Conservation (phyloP, 2,329 filamentous ascomycete species). For the Fusarium zealandicum region DNA sequence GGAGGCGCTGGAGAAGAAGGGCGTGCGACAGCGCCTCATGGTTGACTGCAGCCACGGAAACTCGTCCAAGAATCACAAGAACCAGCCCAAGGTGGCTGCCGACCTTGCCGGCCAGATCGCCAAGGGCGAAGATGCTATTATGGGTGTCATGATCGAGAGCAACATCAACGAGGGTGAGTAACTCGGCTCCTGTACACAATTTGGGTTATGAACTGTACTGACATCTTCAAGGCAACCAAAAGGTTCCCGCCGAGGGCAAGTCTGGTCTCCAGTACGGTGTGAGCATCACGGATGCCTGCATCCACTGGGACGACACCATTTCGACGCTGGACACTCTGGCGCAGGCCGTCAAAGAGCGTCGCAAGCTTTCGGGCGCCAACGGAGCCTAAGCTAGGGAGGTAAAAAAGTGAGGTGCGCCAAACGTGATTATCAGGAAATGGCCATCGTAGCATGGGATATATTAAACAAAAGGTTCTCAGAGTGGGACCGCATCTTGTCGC, state of each 20-base stretch:
- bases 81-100: slow-evolving; percentile 92
- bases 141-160: slow-evolving; percentile 99
- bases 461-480: slow-evolving; percentile 5
- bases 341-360: slow-evolving; percentile 74
- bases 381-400: slow-evolving; percentile 14
- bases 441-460: not conserved
- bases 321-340: slow-evolving; percentile 79
- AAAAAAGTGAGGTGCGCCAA: not conserved
- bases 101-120: slow-evolving; percentile 84
- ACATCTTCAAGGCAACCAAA: slow-evolving; percentile 73
- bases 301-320: slow-evolving; percentile 91
- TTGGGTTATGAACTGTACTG: slow-evolving; percentile 25
- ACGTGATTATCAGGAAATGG: slow-evolving; percentile 2
- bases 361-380: slow-evolving; percentile 40
- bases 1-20: slow-evolving; percentile 76
- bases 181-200: not conserved
- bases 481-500: slow-evolving; percentile 20
- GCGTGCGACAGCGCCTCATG: slow-evolving; percentile 82
- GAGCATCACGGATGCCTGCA: slow-evolving; percentile 97
- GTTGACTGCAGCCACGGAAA: slow-evolving; percentile 98
- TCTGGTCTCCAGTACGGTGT: slow-evolving; percentile 89
- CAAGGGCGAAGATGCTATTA: slow-evolving; percentile 83
- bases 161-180: slow-evolving; percentile 87
- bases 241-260: slow-evolving; percentile 87
- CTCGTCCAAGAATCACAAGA: slow-evolving; percentile 94